Evolutionary conservation across 176 grass and related monocot genomes (phyloP), one percentile per base, ranked within the genome.

Genomic region (Lolium perenne): DNA sequence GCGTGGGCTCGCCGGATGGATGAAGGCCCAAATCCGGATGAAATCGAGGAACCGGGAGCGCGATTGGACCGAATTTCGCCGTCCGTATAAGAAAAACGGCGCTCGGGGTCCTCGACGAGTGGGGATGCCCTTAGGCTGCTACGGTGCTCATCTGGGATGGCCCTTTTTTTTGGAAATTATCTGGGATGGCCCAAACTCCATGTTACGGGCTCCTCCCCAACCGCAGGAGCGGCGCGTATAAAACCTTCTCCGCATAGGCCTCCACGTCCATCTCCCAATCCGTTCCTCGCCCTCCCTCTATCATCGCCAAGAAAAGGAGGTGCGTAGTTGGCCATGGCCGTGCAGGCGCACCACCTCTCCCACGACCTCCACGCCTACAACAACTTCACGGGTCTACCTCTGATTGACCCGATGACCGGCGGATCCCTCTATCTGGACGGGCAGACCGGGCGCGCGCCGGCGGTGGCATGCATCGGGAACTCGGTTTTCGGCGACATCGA

Each of bases 291-390:
- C 67, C 38, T 60, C 38, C 38, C 51, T 41, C 4, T 32, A 59
- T 41, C 7, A 9, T 45, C 35, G 80, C 50, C 40, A 12, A 11
- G 32, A 49, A 67, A 17, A 43, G 9, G 51, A 73, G 20, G 10
- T 47, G 7, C 54, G 67, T 29, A 32, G 16, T 16, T 66, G 41
- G 63, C 9, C 80, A 94, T 94, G 92, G 92, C 88, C 74, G 76
- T 94, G 74, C 86, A 91, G 65, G 86, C 92, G 60, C 62, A 63
- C 4, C 63, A 71, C 62, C 89, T 56, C 51, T 55, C 86, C 79
- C 61, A 66, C n/a, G 83, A 78, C 55, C 66, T 82, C 72, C 83
- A 65, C 41, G 22, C 38, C 67, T 71, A 71, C 38, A 11, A 21
- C 8, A 71, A 3, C 70, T 3, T 46, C 25, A 73, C 51, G 22